Conservation (phyloP, 306 rosid genomes). For the Cucurbita pepo region DNA sequence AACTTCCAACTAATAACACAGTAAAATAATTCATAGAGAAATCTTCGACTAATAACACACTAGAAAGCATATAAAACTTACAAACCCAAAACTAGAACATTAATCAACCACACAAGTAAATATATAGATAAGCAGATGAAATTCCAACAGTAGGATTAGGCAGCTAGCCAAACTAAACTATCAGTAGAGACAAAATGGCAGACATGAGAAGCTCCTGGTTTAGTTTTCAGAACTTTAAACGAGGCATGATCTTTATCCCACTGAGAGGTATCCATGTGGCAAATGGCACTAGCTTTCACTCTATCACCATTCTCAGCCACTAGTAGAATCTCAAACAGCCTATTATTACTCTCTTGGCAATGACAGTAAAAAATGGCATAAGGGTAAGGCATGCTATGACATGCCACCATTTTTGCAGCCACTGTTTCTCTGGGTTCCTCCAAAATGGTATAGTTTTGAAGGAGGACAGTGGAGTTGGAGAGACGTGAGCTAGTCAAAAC, state of each 20-base stretch:
- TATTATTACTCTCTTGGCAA: conserved; percentile 29
- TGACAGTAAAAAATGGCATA: conserved; percentile 62
- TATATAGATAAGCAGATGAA: not conserved
- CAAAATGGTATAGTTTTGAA: conserved; percentile 53
- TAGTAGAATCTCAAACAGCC: conserved; percentile 30
- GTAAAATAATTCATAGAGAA: not conserved
- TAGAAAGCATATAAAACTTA: not conserved
- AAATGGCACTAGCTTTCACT: conserved; percentile 46
- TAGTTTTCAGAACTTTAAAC: conserved; percentile 32
- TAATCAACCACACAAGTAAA: not conserved
- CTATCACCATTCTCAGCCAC: conserved; percentile 39
- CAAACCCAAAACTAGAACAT: not conserved
- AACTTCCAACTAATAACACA: not conserved
- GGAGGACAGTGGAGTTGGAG: conserved; percentile 11
- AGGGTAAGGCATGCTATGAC: conserved; percentile 72
- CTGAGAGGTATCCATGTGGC: conserved; percentile 73
- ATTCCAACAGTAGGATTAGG: conserved; percentile 7
- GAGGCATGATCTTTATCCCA: conserved; percentile 49
- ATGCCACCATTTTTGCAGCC: conserved; percentile 39
- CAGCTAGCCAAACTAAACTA: conserved; percentile 48
- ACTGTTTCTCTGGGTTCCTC: conserved; percentile 17
- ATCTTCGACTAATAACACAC: not conserved
- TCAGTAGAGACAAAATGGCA: conserved; percentile 66
- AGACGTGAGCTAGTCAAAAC: conserved; percentile 30
- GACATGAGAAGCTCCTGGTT: conserved; percentile 45